A percentile compares a stretch with the other conserved stretches of the same genome.
Evolutionary conservation across 78 protist genomes (phyloP).

Genomic region (Bigelowiella natans): DNA sequence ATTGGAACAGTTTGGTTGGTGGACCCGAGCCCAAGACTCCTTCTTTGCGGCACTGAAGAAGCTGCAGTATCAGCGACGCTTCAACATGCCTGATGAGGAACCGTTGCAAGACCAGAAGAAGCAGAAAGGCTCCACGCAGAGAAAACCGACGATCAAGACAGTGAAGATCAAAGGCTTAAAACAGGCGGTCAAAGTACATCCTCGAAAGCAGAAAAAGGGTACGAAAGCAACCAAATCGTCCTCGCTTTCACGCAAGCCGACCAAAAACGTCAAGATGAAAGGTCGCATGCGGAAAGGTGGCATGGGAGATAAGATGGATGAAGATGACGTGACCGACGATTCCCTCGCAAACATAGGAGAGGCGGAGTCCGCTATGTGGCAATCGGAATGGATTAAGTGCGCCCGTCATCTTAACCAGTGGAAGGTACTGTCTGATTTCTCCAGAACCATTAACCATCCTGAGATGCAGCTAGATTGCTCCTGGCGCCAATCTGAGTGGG

Average conservation of each 20-base stretch:
- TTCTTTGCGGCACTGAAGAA: conserved; percentile 11
- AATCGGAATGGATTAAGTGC: conserved; percentile 61
- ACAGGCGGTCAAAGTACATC: not conserved
- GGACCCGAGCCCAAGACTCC: conserved; percentile 22
- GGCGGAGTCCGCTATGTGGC: conserved; percentile 50
- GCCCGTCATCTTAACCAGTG: conserved; percentile 65
- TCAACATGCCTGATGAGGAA: not conserved
- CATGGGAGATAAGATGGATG: not conserved
- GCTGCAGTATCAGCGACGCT: not conserved
- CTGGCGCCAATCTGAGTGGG: conserved; percentile 51
- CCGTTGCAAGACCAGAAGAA: not conserved
- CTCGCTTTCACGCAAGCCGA: not conserved
- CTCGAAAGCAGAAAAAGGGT: not conserved
- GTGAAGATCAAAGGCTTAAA: not conserved
- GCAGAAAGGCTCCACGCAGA: not conserved
- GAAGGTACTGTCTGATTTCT: conserved; percentile 29
- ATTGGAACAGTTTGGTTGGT: conserved; percentile 17
- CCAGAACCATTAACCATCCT: conserved; percentile 12
- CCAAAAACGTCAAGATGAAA: not conserved
- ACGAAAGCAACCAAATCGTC: not conserved
- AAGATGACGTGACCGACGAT: not conserved
- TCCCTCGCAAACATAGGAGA: not conserved
- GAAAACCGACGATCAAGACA: not conserved
- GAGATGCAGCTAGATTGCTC: conserved; percentile 43
- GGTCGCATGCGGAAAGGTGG: not conserved